These are phyloP conservation scores for Fragilaria crotonensis DNA, from an alignment of 108 stramenopile genomes.

Conservation along the genomic window DNA sequence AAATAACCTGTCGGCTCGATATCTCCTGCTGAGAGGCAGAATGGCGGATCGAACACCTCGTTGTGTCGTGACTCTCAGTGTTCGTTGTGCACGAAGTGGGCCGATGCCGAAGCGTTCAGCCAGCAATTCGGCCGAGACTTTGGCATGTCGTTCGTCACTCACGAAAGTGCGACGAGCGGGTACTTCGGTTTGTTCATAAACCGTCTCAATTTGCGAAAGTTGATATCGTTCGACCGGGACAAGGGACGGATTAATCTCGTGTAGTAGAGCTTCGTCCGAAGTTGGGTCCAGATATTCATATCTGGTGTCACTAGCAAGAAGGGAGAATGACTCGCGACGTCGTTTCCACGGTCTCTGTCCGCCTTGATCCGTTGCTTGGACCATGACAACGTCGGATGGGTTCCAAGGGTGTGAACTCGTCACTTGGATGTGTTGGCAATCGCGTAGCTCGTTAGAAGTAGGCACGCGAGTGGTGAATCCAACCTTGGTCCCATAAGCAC, in stretches of 20 bases:
- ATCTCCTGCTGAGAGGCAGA: constrained; percentile 13
- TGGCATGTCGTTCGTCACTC: background rate
- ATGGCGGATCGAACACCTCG: constrained; percentile 11
- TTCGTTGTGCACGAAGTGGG: constrained; percentile 1
- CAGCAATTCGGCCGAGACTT: background rate
- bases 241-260: too few relatives aligned
- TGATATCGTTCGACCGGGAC: too few relatives aligned
- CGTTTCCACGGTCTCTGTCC: too few relatives aligned
- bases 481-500: background rate
- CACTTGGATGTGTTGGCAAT: background rate
- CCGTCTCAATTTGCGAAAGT: too few relatives aligned
- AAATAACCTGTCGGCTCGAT: constrained; percentile 10
- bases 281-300: too few relatives aligned
- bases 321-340: too few relatives aligned
- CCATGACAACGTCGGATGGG: too few relatives aligned
- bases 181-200: background rate
- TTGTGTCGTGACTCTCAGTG: constrained; percentile 6
- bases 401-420: background rate
- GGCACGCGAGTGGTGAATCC: background rate
- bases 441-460: background rate
- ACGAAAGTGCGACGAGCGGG: background rate
- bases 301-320: too few relatives aligned
- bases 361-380: too few relatives aligned
- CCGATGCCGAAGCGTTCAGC: constrained; percentile 8
- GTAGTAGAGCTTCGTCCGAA: too few relatives aligned